Conservation (phyloP, 495 filamentous ascomycete genomes). For the Annulohypoxylon bovei region DNA sequence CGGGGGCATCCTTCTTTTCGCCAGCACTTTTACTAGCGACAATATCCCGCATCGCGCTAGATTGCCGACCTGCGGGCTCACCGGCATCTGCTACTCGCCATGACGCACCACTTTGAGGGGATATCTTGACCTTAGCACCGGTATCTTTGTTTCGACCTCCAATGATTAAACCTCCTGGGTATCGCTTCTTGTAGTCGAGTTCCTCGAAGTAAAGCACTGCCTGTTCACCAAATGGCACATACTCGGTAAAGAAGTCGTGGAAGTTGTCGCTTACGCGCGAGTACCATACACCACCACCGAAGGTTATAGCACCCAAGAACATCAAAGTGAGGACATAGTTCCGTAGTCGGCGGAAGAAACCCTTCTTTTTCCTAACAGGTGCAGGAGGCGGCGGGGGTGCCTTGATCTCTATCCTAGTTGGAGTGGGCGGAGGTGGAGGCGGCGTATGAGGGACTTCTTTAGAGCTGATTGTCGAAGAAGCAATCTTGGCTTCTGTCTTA, state of each 20-base stretch:
- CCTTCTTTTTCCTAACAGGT: conserved; percentile 69
- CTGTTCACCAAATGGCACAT: conserved; percentile 93
- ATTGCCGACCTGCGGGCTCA: conserved; percentile 53
- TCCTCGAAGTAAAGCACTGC: conserved; percentile 97
- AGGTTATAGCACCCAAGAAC: conserved; percentile 77
- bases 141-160: conserved; percentile 63
- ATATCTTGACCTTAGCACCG: conserved; percentile 80
- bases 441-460: conserved; percentile 70
- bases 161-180: conserved; percentile 73
- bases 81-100: conserved; percentile 74
- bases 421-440: conserved; percentile 58
- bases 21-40: conserved; percentile 50
- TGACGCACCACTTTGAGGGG: conserved; percentile 84
- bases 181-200: conserved; percentile 89
- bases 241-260: conserved; percentile 99
- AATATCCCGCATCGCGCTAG: conserved; percentile 52
- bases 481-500: conserved; percentile 50
- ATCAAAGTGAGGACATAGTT: conserved; percentile 76
- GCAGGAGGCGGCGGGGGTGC: conserved; percentile 56
- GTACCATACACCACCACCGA: conserved; percentile 89
- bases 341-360: conserved; percentile 74
- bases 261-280: conserved; percentile 95
- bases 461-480: conserved; percentile 65
- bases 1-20: conserved; percentile 46
- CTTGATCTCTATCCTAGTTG: conserved; percentile 18